Evolutionary conservation across 192 early-diverging fungal species (phyloP).

Genomic region (Umbelopsis ramanniana): DNA sequence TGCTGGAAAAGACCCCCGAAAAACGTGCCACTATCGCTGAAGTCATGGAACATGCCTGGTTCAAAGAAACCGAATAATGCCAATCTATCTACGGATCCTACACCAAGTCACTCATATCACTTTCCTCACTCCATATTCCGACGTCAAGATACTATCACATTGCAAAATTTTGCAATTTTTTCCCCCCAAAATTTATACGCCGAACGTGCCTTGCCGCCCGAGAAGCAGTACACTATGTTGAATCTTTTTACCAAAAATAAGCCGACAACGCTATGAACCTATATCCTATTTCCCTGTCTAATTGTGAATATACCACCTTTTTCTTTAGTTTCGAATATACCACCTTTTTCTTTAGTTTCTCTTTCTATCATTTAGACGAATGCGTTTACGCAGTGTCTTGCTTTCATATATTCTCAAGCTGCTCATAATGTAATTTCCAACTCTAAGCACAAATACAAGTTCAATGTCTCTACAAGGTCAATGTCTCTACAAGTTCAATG

Average conservation of each 20-base stretch:
- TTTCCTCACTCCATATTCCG: too few relatives aligned
- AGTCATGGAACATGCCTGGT: conserved; percentile 64
- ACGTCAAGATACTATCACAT: too few relatives aligned
- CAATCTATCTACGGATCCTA: too few relatives aligned
- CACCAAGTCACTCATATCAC: too few relatives aligned
- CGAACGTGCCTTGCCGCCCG: not conserved
- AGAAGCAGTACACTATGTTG: conserved; percentile 6
- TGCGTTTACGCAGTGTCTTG: conserved; percentile 15
- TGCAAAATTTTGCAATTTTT: too few relatives aligned
- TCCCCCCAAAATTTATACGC: not conserved
- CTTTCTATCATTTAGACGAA: not conserved
- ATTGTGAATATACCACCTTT: conserved; percentile 15
- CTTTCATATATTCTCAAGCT: conserved; percentile 3
- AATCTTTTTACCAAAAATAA: not conserved
- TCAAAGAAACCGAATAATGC: conserved; percentile 33
- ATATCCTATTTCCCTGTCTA: not conserved
- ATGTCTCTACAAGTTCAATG: too few relatives aligned
- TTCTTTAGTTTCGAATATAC: not conserved
- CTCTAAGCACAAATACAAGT: not conserved
- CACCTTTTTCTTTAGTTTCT: not conserved
- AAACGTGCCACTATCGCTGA: conserved; percentile 66
- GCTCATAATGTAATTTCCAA: conserved; percentile 3
- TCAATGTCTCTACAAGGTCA: too few relatives aligned
- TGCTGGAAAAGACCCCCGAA: conserved; percentile 66
- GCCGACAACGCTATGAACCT: conserved; percentile 11